These are phyloP conservation scores for Clonostachys rosea DNA, from an alignment of 2,329 filamentous ascomycete genomes.

Conservation along the genomic window DNA sequence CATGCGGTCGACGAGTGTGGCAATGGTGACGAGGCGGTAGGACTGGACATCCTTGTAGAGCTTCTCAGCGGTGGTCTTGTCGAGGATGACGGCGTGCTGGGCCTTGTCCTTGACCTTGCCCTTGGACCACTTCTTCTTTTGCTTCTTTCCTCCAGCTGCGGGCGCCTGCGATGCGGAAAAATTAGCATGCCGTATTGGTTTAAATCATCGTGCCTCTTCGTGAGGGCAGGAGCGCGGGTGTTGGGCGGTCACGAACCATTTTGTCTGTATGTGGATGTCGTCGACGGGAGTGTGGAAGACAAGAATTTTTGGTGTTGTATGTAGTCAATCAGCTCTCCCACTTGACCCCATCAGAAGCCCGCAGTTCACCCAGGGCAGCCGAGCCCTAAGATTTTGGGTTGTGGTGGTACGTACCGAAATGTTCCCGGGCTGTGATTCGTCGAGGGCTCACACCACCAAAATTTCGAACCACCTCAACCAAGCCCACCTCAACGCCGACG, in stretches of 20 bases:
- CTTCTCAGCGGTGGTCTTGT: slow-evolving; percentile 96
- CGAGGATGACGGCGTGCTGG: slow-evolving; percentile 97
- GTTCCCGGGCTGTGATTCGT: slow-evolving; percentile 26
- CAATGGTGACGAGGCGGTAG: slow-evolving; percentile 98
- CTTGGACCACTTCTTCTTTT: slow-evolving; percentile 49
- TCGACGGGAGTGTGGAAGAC: slow-evolving; percentile 27
- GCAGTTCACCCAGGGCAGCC: slow-evolving; percentile 31
- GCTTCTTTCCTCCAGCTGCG: slow-evolving; percentile 43
- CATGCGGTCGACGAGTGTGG: slow-evolving; percentile 96
- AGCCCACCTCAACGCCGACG: slow-evolving; percentile 24
- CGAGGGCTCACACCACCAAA: slow-evolving; percentile 24
- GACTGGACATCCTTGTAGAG: slow-evolving; percentile 99
- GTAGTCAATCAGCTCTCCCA: slow-evolving; percentile 16
- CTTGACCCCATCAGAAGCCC: slow-evolving; percentile 14
- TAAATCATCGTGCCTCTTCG: slow-evolving; percentile 5
- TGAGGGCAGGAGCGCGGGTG: neutral
- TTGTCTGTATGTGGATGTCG: slow-evolving; percentile 35
- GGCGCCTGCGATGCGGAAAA: slow-evolving; percentile 25
- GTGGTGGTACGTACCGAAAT: slow-evolving; percentile 17
- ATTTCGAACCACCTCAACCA: slow-evolving; percentile 22
- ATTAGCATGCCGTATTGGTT: neutral
- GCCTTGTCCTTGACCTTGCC: slow-evolving; percentile 99
- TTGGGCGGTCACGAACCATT: slow-evolving; percentile 28
- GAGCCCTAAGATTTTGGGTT: slow-evolving; percentile 30
- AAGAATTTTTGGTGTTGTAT: slow-evolving; percentile 17